Percentiles rank a stretch among this genome's conserved stretches.
phyloP scores from a whole-genome alignment of 2,329 filamentous ascomycete species.

The Leptoxyphium fumago region DNA sequence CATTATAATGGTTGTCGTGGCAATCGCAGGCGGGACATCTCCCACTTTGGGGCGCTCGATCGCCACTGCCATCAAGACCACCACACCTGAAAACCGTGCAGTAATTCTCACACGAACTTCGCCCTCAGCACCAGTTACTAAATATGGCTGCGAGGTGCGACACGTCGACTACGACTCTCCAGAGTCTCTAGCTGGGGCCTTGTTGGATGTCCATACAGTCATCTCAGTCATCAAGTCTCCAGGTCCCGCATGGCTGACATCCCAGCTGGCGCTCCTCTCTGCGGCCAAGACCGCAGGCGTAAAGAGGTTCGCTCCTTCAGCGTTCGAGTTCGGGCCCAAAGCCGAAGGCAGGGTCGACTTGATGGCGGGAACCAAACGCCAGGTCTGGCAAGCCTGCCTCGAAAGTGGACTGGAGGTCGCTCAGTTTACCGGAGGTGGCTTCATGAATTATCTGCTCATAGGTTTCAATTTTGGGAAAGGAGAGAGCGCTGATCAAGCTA shows the following conservation, averaged over 20 bases:
- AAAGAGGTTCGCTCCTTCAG: conserved; percentile 44
- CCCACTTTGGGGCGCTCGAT: conserved; percentile 1
- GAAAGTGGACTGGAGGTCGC: conserved; percentile 13
- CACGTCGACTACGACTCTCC: conserved; percentile 14
- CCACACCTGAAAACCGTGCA: background rate
- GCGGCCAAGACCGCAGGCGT: conserved; percentile 45
- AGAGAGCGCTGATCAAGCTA: conserved; percentile 9
- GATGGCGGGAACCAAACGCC: conserved; percentile 10
- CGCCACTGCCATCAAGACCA: background rate
- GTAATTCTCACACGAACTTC: background rate
- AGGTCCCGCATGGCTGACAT: conserved; percentile 6
- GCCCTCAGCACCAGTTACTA: background rate
- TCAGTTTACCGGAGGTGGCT: conserved; percentile 14
- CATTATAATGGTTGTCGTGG: background rate
- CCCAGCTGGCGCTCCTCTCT: conserved; percentile 38
- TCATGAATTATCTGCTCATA: conserved; percentile 16
- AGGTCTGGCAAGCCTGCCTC: conserved; percentile 12
- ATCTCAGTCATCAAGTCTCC: conserved; percentile 12
- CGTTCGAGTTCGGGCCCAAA: conserved; percentile 28
- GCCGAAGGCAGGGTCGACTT: conserved; percentile 13
- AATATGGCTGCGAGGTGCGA: conserved; percentile 7
- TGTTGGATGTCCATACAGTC: conserved; percentile 17
- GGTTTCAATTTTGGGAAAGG: conserved; percentile 11
- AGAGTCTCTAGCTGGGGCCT: conserved; percentile 8
- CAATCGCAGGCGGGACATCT: conserved; percentile 1